phyloP scores from a whole-genome alignment of 2,329 filamentous ascomycete genomes.

The Penicillium capsulatum region DNA sequence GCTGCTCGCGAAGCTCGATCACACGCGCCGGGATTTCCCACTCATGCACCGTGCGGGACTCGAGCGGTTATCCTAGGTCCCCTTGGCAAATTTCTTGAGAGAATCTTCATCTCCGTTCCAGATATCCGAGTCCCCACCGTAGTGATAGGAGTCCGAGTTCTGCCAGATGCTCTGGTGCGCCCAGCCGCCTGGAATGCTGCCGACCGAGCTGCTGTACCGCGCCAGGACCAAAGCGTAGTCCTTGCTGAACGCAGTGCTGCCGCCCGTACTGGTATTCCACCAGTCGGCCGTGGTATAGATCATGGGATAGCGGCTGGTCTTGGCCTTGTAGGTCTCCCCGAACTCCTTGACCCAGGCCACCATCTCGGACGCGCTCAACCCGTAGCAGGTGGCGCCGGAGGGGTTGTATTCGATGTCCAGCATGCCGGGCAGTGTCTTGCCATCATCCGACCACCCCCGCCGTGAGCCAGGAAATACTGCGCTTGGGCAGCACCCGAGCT shows the following conservation, averaged over 20 bases:
- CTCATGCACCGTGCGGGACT: too few species aligned
- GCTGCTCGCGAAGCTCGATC: too few species aligned
- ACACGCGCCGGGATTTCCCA: too few species aligned
- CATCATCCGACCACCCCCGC: slow-evolving; percentile 54
- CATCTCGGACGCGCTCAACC: slow-evolving; percentile 46
- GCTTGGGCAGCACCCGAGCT: slow-evolving; percentile 49
- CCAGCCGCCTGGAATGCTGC: slow-evolving; percentile 52
- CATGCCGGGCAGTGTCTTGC: slow-evolving; percentile 55
- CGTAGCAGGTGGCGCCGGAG: slow-evolving; percentile 43
- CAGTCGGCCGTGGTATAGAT: slow-evolving; percentile 53
- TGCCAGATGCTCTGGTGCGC: slow-evolving; percentile 54
- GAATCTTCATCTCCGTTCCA: slow-evolving; percentile 47
- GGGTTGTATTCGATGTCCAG: slow-evolving; percentile 51
- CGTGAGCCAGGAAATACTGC: slow-evolving; percentile 50
- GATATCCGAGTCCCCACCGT: slow-evolving; percentile 52
- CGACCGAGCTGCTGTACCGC: slow-evolving; percentile 41
- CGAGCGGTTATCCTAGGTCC: too few species aligned
- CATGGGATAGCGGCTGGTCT: slow-evolving; percentile 49
- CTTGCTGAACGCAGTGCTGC: slow-evolving; percentile 44
- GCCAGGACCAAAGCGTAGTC: slow-evolving; percentile 51
- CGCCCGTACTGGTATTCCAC: slow-evolving; percentile 54
- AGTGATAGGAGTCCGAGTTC: slow-evolving; percentile 46
- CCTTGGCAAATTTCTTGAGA: slow-evolving; percentile 31
- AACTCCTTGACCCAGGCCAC: slow-evolving; percentile 54
- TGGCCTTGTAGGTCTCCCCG: slow-evolving; percentile 47